Evolutionary conservation across 768 basidiomycete species (phyloP).

Genomic region (Pholiota molesta): DNA sequence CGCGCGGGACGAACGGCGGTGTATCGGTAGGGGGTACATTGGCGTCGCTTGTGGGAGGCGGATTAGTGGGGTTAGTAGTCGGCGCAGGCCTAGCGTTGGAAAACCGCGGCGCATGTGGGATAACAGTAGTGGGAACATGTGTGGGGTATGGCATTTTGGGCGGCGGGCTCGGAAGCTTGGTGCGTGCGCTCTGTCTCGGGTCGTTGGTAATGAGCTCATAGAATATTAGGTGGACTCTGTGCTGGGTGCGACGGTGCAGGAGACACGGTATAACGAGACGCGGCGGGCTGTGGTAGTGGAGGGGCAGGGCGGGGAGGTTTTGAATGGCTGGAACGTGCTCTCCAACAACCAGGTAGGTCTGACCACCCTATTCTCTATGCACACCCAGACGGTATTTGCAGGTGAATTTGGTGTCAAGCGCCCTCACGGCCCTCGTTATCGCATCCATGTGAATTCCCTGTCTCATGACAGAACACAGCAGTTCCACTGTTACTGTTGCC

Average conservation of each 20-base stretch:
- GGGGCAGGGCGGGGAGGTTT: slow-evolving; percentile 54
- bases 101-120: slow-evolving; percentile 52
- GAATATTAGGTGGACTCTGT: slow-evolving; percentile 75
- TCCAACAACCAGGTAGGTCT: slow-evolving; percentile 79
- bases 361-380: neutral
- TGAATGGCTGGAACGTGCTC: slow-evolving; percentile 70
- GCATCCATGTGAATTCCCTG: neutral
- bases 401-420: slow-evolving; percentile 47
- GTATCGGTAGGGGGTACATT: slow-evolving; percentile 76
- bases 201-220: neutral
- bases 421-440: slow-evolving; percentile 17
- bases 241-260: slow-evolving; percentile 86
- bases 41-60: slow-evolving; percentile 74
- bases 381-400: slow-evolving; percentile 11
- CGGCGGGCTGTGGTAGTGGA: slow-evolving; percentile 56
- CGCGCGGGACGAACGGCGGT: slow-evolving; percentile 91
- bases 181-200: slow-evolving; percentile 35
- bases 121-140: slow-evolving; percentile 42
- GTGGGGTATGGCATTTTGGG: slow-evolving; percentile 62
- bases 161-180: slow-evolving; percentile 82
- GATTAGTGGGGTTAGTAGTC: slow-evolving; percentile 67
- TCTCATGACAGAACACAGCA: no score
- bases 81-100: slow-evolving; percentile 61
- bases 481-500: no score
- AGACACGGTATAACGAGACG: slow-evolving; percentile 68